These are phyloP conservation scores for Tulasnella sp. DNA, from an alignment of 768 basidiomycete genomes.

Conservation along the genomic window DNA sequence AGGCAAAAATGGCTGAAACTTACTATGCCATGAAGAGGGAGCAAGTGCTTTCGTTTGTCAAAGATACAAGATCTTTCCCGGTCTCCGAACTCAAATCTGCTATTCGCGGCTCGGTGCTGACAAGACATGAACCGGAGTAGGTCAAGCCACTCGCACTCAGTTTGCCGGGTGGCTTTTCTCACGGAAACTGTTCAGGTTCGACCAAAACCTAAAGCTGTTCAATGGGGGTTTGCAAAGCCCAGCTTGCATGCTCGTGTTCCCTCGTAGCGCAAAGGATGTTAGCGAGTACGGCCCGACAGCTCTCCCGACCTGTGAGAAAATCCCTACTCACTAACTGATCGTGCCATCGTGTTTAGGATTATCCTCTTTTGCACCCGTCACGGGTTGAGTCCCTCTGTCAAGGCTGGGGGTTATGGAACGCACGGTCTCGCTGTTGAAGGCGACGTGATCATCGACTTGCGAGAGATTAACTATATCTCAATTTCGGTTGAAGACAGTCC, in stretches of 20 bases:
- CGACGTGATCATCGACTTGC: constrained; percentile 82
- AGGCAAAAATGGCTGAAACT: neutral
- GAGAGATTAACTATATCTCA: constrained; percentile 63
- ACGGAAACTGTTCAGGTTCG: constrained; percentile 40
- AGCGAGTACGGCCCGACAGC: constrained; percentile 61
- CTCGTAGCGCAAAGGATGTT: constrained; percentile 78
- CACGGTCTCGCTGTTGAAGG: constrained; percentile 89
- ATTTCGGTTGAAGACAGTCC: constrained; percentile 56
- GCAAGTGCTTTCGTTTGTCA: constrained; percentile 29
- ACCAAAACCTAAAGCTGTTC: constrained; percentile 53
- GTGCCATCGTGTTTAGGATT: constrained; percentile 49
- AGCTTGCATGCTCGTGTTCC: constrained; percentile 69
- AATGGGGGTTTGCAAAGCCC: constrained; percentile 71
- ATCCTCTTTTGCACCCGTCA: constrained; percentile 75
- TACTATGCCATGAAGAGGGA: constrained; percentile 14
- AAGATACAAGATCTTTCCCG: neutral
- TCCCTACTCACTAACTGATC: neutral
- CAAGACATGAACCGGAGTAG: constrained; percentile 11
- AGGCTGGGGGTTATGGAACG: constrained; percentile 90
- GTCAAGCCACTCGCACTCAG: neutral
- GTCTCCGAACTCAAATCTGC: constrained; percentile 17
- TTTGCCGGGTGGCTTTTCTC: neutral
- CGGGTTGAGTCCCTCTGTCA: constrained; percentile 73
- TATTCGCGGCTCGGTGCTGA: constrained; percentile 11
- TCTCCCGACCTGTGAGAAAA: neutral